Evolutionary conservation across 2,329 filamentous ascomycete genomes (phyloP).

Genomic region (Aspergillus sp.): DNA sequence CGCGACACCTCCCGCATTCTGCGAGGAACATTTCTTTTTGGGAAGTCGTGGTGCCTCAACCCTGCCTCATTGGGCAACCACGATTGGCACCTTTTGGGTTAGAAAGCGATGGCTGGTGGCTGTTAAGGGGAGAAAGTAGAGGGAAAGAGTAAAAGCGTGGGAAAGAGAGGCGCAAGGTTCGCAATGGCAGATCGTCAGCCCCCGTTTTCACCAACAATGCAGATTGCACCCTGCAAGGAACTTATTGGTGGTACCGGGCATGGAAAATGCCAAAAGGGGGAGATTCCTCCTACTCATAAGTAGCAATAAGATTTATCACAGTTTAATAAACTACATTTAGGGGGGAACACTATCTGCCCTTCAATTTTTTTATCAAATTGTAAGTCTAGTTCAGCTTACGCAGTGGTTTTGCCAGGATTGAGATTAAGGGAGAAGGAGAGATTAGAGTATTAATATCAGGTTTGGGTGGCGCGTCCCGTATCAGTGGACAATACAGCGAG

Average conservation of each 20-base stretch:
- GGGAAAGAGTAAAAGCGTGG: constrained; percentile 1
- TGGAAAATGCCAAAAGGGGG: not conserved
- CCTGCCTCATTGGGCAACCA: not conserved
- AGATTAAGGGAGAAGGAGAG: not conserved
- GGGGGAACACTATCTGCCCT: too few species aligned
- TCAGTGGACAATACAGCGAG: not conserved
- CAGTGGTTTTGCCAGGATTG: too few species aligned
- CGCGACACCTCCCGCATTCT: not conserved
- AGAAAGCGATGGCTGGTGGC: not conserved
- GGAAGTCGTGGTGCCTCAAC: not conserved
- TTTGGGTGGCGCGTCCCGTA: not conserved
- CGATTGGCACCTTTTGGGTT: constrained; percentile 4
- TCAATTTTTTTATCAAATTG: too few species aligned
- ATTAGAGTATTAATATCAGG: not conserved
- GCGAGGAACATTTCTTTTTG: not conserved
- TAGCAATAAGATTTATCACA: not conserved
- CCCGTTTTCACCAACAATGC: not conserved
- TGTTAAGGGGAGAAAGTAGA: not conserved
- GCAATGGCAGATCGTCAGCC: not conserved
- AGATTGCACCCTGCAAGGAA: constrained; percentile 9
- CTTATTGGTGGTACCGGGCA: not conserved
- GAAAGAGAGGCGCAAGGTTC: not conserved
- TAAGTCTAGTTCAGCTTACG: too few species aligned
- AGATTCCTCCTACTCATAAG: not conserved
- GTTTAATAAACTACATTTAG: too few species aligned